Evolutionary conservation across 306 rosid genomes (phyloP), one percentile per base, ranked within the genome.

Genomic region (Ziziphus jujuba): DNA sequence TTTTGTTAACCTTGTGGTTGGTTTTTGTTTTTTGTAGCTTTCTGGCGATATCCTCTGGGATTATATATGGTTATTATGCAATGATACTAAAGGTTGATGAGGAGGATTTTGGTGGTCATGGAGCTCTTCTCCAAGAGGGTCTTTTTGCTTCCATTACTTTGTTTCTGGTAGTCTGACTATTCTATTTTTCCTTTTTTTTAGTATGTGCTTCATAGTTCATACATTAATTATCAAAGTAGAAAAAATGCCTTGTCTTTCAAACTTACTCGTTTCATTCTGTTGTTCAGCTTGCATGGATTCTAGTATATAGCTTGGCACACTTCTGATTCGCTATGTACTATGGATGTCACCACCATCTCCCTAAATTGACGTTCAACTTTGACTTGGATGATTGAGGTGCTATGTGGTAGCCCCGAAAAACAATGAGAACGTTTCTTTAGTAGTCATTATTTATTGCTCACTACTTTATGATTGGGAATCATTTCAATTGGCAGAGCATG

Each of bases 41-140:
- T 71, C 78, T 95, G 22, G 87, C 31, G 63, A 7, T 90, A 64
- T 95, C 99, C 35, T 56, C 96, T 9, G 91, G 89, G 65, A 66
- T 88, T 40, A 79, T 88, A 64, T 90, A 90, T 58, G 87, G 97
- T 62, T 95, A 95, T 68, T 95, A 95, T 43, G 85, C 96, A 9
- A 70, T 88, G 76, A 74, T 95, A 75, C 83, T 95, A 63, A 90
- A 88, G 89, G 80, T 95, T 70, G 99, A 95, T 2, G 99, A 95
- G 75, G 99, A 95, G 75, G 99, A 95, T 63, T 87, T 84, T 70
- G 99, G 99, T 4, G 99, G 99, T 55, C 99, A 95, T 72, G 95
- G 95, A 62, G 90, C 99, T 70, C 99, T 95, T 64, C 99, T 95
- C 49, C 99, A 90, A 78, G 99, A 95, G 75, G 99, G 99, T 17